These are phyloP conservation scores for Artemisia annua DNA, from an alignment of 129 eudicot genomes.

Conservation along the genomic window DNA sequence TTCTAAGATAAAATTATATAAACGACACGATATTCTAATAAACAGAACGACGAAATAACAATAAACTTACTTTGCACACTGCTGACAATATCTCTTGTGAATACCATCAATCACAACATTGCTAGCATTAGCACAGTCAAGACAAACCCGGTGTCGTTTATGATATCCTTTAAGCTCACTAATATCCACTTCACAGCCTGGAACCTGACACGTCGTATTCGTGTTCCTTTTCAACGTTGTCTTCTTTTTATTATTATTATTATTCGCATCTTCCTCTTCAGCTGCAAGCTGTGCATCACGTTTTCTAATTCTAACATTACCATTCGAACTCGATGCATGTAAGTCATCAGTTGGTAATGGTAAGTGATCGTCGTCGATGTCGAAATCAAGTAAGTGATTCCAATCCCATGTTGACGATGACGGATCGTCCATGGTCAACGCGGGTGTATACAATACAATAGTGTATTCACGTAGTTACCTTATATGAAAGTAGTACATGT, in stretches of 20 bases:
- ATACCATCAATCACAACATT: slow-evolving; percentile 65
- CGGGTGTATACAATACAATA: background rate
- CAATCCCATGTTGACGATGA: slow-evolving; percentile 28
- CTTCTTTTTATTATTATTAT: slow-evolving; percentile 56
- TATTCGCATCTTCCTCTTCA: slow-evolving; percentile 46
- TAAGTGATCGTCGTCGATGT: slow-evolving; percentile 52
- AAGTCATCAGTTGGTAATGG: slow-evolving; percentile 1
- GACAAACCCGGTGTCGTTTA: slow-evolving; percentile 76
- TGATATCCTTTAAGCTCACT: slow-evolving; percentile 92
- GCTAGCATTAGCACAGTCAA: slow-evolving; percentile 65
- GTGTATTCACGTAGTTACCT: too few species aligned
- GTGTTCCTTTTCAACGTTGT: slow-evolving; percentile 27
- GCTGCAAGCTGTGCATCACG: slow-evolving; percentile 67
- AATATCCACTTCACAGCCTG: slow-evolving; percentile 72
- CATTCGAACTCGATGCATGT: slow-evolving; percentile 1
- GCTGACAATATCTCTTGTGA: slow-evolving; percentile 84
- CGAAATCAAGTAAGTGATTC: slow-evolving; percentile 65
- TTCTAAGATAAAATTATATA: too few species aligned
- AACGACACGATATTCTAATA: too few species aligned
- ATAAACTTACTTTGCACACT: slow-evolving; percentile 86
- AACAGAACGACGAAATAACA: background rate
- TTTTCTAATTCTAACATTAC: slow-evolving; percentile 68
- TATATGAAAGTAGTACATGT: too few species aligned
- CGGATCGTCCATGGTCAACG: slow-evolving; percentile 29
- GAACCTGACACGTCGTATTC: slow-evolving; percentile 68